phyloP scores from a whole-genome alignment of 495 filamentous ascomycete species.

The Aspergillus affinis region DNA sequence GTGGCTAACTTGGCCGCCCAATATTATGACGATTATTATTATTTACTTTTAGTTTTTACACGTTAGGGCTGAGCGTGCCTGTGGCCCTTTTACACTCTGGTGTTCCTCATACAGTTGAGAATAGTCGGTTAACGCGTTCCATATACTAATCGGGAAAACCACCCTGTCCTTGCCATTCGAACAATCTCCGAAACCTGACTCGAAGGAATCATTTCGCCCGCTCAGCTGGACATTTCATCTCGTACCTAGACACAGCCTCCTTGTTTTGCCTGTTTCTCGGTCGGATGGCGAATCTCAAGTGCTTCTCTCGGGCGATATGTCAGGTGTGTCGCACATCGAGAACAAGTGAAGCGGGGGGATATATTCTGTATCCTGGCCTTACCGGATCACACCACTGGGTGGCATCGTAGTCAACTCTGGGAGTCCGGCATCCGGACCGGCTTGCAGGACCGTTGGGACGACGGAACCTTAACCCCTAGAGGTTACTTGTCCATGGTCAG shows the following conservation, averaged over 20 bases:
- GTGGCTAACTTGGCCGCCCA: too few species aligned
- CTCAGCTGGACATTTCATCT: neutral
- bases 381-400: constrained; percentile 23
- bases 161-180: neutral
- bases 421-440: constrained; percentile 16
- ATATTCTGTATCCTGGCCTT: constrained; percentile 6
- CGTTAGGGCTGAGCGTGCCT: too few species aligned
- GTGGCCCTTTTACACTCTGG: too few species aligned
- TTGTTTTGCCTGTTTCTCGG: neutral
- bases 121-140: neutral
- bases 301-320: neutral
- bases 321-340: neutral
- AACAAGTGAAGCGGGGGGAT: constrained; percentile 4
- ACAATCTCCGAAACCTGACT: neutral
- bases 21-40: too few species aligned
- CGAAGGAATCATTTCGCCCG: neutral
- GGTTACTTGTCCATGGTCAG: constrained; percentile 12
- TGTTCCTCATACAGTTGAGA: too few species aligned
- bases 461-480: constrained; percentile 13
- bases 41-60: too few species aligned
- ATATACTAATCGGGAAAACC: neutral
- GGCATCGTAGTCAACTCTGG: constrained; percentile 14
- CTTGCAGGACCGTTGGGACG: constrained; percentile 2
- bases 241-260: neutral
- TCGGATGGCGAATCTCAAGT: neutral